These are phyloP conservation scores for Waltiozyma solani DNA, from an alignment of 1,139 yeast genomes.

Conservation along the genomic window DNA sequence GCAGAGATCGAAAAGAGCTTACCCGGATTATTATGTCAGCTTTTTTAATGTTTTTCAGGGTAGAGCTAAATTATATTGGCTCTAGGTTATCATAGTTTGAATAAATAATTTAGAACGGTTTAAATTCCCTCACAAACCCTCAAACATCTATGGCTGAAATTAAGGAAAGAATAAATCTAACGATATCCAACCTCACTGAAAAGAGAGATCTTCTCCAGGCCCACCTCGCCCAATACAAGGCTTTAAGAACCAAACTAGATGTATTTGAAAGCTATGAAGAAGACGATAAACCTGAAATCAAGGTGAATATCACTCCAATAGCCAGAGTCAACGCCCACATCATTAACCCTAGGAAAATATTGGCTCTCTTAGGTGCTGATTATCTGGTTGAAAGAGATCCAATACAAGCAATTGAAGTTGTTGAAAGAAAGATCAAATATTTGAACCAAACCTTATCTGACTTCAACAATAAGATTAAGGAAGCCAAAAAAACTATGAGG, in stretches of 20 bases:
- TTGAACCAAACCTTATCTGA: conserved; percentile 29
- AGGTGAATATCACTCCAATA: conserved; percentile 15
- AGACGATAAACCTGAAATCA: conserved; percentile 9
- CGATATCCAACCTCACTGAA: conserved; percentile 19
- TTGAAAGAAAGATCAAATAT: conserved; percentile 30
- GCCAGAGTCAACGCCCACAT: conserved; percentile 26
- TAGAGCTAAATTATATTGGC: too few species aligned
- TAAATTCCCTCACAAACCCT: conserved; percentile 2
- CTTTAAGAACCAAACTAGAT: conserved; percentile 19
- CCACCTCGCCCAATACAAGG: conserved; percentile 22
- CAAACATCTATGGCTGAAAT: conserved; percentile 18
- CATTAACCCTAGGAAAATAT: conserved; percentile 26
- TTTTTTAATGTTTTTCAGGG: too few species aligned
- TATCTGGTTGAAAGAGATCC: conserved; percentile 41
- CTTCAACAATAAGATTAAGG: conserved; percentile 32
- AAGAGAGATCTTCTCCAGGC: conserved; percentile 20
- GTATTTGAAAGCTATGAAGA: conserved; percentile 11
- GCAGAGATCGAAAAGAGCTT: too few species aligned
- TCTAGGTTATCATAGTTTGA: too few species aligned
- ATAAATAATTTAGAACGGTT: too few species aligned
- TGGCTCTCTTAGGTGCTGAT: conserved; percentile 48
- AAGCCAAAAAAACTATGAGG: conserved; percentile 31
- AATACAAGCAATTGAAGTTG: conserved; percentile 34
- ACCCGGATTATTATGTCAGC: too few species aligned
- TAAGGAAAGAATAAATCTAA: conserved; percentile 17